Conservation (phyloP, 768 basidiomycete species). For the Infundibulicybe gibba region DNA sequence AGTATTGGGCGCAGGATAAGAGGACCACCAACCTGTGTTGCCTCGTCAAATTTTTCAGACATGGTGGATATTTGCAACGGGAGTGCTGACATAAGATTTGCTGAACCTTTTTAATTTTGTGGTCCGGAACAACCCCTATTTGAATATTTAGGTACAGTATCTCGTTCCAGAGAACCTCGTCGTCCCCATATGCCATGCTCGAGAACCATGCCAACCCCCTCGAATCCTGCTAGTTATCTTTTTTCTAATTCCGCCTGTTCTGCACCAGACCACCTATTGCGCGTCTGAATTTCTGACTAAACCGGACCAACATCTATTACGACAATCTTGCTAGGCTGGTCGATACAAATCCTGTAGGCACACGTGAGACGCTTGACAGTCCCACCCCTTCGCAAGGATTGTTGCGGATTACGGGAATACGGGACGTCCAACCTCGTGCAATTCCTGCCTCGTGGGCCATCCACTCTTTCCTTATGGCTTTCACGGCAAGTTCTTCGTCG, state of each 20-base stretch:
- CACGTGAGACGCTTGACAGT: constrained; percentile 33
- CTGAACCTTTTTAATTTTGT: too few relatives aligned
- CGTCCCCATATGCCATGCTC: too few relatives aligned
- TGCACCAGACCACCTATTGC: background rate
- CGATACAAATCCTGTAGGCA: constrained; percentile 13
- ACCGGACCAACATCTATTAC: background rate
- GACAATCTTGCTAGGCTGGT: background rate
- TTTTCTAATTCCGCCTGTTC: too few relatives aligned
- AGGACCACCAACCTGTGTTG: constrained; percentile 55
- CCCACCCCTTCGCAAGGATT: constrained; percentile 14
- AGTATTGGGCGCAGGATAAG: constrained; percentile 1
- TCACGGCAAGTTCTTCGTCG: background rate
- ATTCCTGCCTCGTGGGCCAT: constrained; percentile 28
- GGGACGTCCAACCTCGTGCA: constrained; percentile 22
- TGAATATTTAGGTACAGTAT: too few relatives aligned
- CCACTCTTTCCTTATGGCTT: constrained; percentile 40
- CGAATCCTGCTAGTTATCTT: too few relatives aligned
- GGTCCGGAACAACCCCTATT: too few relatives aligned
- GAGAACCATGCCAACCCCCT: too few relatives aligned
- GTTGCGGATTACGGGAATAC: constrained; percentile 13
- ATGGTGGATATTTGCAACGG: constrained; percentile 20
- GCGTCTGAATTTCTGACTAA: background rate
- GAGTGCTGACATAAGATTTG: too few relatives aligned
- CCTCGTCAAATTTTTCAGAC: constrained; percentile 69
- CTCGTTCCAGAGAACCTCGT: too few relatives aligned